phyloP scores from a whole-genome alignment of 208 protist genomes.

The Leishmania tropica region DNA sequence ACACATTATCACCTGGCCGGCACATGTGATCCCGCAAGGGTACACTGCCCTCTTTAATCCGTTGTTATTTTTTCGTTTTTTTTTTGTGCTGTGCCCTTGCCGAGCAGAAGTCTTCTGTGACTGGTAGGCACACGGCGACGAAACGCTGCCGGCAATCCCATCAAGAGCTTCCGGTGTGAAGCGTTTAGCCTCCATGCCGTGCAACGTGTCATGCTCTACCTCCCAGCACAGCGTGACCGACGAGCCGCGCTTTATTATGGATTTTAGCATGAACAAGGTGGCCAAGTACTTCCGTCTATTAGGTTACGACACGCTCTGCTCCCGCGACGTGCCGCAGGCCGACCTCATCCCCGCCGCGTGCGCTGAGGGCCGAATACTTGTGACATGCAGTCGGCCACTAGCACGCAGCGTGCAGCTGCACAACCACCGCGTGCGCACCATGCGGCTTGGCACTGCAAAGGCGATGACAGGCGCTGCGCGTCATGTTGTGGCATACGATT shows the following conservation, averaged over 20 bases:
- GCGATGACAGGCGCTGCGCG: background rate
- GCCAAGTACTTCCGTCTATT: conserved; percentile 81
- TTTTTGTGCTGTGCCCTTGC: too few species aligned
- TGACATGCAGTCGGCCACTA: conserved; percentile 56
- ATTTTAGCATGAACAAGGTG: conserved; percentile 76
- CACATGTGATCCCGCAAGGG: background rate
- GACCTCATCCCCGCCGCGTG: conserved; percentile 42
- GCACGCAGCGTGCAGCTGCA: conserved; percentile 41
- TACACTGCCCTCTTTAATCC: background rate
- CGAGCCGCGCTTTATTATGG: conserved; percentile 60
- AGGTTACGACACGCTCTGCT: conserved; percentile 74
- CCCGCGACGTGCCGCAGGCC: conserved; percentile 36
- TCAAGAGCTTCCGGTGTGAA: background rate
- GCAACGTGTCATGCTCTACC: conserved; percentile 19
- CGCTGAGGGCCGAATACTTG: conserved; percentile 36
- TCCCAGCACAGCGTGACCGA: conserved; percentile 21
- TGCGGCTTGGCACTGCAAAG: conserved; percentile 1
- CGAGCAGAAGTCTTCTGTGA: background rate
- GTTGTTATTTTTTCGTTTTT: background rate
- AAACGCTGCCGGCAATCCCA: background rate
- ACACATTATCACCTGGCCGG: background rate
- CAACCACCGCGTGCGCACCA: conserved; percentile 34
- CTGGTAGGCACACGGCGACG: background rate
- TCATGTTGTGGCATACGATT: conserved; percentile 71
- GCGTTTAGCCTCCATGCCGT: conserved; percentile 14